Percentiles rank a stretch among this genome's conserved stretches.
phyloP scores from a whole-genome alignment of 306 rosid species.

The Macrotyloma uniflorum region DNA sequence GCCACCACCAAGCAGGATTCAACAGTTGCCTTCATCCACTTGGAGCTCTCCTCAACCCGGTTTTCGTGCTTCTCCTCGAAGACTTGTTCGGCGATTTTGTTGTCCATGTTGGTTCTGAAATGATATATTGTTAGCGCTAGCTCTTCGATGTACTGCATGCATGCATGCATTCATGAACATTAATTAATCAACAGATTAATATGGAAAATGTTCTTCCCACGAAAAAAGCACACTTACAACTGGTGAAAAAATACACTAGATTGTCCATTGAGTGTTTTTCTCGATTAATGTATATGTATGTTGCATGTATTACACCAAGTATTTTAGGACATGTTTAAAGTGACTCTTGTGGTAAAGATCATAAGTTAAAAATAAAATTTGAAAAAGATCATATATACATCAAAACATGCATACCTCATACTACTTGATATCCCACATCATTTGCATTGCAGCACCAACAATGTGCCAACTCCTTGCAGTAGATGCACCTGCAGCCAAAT shows the following conservation, averaged over 20 bases:
- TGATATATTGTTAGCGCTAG: conserved; percentile 14
- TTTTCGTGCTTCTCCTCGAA: conserved; percentile 26
- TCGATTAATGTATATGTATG: too few relatives aligned
- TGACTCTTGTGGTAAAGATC: too few relatives aligned
- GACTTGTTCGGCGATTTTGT: not conserved
- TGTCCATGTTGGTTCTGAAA: not conserved
- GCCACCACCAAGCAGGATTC: conserved; percentile 46
- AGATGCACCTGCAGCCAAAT: conserved; percentile 29
- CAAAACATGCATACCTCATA: conserved; percentile 40
- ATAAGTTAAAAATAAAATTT: too few relatives aligned
- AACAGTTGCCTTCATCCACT: conserved; percentile 38
- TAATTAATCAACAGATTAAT: too few relatives aligned
- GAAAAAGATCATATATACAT: too few relatives aligned
- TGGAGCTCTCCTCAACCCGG: not conserved
- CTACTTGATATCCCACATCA: conserved; percentile 55
- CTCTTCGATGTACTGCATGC: conserved; percentile 23
- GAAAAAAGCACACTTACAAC: too few relatives aligned
- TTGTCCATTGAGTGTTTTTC: too few relatives aligned
- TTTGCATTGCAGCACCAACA: conserved; percentile 45
- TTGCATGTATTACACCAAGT: too few relatives aligned
- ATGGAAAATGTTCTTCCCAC: too few relatives aligned
- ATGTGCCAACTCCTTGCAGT: conserved; percentile 28
- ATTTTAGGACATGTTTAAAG: too few relatives aligned
- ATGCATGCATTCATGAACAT: too few relatives aligned
- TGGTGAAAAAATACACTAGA: too few relatives aligned